Base-by-base conservation (phyloP, 2,329 filamentous ascomycete genomes). In the Curvularia lunata region DNA sequence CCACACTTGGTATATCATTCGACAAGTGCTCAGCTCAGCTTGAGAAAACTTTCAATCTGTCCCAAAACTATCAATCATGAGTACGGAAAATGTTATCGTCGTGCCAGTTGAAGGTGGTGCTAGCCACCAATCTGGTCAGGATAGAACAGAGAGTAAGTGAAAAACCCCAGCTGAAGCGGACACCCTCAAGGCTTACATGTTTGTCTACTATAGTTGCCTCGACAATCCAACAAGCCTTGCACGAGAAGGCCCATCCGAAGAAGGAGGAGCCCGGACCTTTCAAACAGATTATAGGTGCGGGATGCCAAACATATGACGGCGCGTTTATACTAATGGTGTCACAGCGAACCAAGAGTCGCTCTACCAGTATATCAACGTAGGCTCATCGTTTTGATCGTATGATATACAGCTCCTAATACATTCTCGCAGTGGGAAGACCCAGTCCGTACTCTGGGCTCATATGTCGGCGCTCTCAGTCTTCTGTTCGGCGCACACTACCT, bases 401-500 rank as follows among this genome's bases (percentile, higher is more conserved):
- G 8, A 27, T 5, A 27, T 27, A 18, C 7, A 2, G 23, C 12
- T 5, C 18, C 41, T 43, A 4, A 43, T 13, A 18, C 1, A n/a
- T 25, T 9, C 6, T 10, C 4, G 41, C 23, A 46, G 42, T 46
- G 42, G 42, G 13, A 30, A 6, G 42, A 46, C n/a, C 42, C 42
- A n/a, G 25, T 28, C n/a, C 42, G 42, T 8, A 46, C 42, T 10
- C n/a, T 46, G 8, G 42, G 16, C 27, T 28, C 42, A 13, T 46
- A 46, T 7, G 13, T 51, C n/a, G 48, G 48, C n/a, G 23, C 21
- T 10, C 34, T 28, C 18, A 51, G 48, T 8, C 4, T 51, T 2
- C 18, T 51, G 27, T 51, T 51, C 32, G 48, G 48, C 4, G 48
- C 38, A 32, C 48, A 51, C 27, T 51, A 51, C n/a, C 34, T 51